Base-by-base conservation (phyloP, 352 stramenopile species). In the Globisporangium recalcitrans region DNA sequence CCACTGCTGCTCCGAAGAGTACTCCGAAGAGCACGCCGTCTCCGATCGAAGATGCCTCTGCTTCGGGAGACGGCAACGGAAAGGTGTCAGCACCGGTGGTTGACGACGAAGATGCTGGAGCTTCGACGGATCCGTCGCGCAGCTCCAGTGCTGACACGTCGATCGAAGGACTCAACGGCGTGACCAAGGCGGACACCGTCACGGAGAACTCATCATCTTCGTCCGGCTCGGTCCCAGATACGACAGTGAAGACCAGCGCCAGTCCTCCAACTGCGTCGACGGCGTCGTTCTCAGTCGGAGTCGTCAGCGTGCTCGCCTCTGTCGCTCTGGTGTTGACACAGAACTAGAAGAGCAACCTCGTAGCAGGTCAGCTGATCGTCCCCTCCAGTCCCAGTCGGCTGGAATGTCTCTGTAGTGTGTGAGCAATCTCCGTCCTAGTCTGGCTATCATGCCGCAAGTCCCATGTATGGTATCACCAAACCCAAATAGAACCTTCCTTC, bases 111-210 rank as follows among this genome's bases (percentile, higher is more conserved):
- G 29, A 32, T 6, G 29, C 29, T 32, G 29, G 29, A 32, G 29
- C 5, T 19, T 52, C 29, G 10, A 19, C 21, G 4, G 32, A 47
- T 14, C 38, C 44, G 16, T 46, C 27, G 11, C 5, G 31, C 19
- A 47, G 31, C 57, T n/a, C 31, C 13, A 19, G 44, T 29, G 27
- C 24, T 58, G 52, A 58, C 24, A 58, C 32, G 31, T 58, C 32
- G 10, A 48, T 58, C 52, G 52, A 58, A 29, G 52, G 14, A 2
- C 44, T 55, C 47, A 1, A 36, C 21, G 14, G 56, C 46, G n/a
- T 53, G 40, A 46, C 40, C 16, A 19, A 22, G 26, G 40, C 29
- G 29, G 29, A 32, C 29, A 32, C 29, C 6, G 29, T 32, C 29
- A 32, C 29, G 29, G 29, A 32, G 6, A 32, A 24, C 10, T 48